Conservation (phyloP, 108 stramenopile species). For the Cylindrotheca closterium region DNA sequence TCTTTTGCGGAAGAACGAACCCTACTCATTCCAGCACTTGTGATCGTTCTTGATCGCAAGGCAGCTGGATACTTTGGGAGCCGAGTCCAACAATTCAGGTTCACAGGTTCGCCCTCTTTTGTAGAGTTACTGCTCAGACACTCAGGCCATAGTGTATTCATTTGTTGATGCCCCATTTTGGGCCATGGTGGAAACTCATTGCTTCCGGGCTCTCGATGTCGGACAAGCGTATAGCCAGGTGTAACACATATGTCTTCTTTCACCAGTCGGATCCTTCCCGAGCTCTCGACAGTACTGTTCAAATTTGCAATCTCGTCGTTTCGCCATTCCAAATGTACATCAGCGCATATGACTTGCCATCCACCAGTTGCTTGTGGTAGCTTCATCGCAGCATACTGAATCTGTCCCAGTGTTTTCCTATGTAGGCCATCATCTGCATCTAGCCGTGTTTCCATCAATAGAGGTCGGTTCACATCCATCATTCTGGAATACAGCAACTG, state of each 20-base stretch:
- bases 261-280: constrained; percentile 28
- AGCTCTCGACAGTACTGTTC: constrained; percentile 1
- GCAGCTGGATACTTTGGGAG: constrained; percentile 42
- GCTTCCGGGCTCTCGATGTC: constrained; percentile 15
- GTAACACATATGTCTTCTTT: constrained; percentile 48
- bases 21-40: constrained; percentile 80
- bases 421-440: constrained; percentile 79
- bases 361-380: constrained; percentile 23
- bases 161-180: constrained; percentile 24
- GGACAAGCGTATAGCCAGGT: constrained; percentile 62
- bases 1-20: constrained; percentile 26
- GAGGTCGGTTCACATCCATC: constrained; percentile 20
- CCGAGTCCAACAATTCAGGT: constrained; percentile 27
- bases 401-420: constrained; percentile 8
- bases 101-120: not conserved
- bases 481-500: constrained; percentile 25
- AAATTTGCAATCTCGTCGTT: constrained; percentile 17
- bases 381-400: constrained; percentile 20
- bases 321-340: constrained; percentile 44
- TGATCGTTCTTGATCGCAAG: constrained; percentile 72
- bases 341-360: constrained; percentile 41
- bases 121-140: constrained; percentile 18
- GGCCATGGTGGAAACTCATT: constrained; percentile 35
- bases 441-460: constrained; percentile 64
- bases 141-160: constrained; percentile 28